Base-by-base conservation (phyloP, 2,329 filamentous ascomycete genomes). In the Aspergillus calidoustus region DNA sequence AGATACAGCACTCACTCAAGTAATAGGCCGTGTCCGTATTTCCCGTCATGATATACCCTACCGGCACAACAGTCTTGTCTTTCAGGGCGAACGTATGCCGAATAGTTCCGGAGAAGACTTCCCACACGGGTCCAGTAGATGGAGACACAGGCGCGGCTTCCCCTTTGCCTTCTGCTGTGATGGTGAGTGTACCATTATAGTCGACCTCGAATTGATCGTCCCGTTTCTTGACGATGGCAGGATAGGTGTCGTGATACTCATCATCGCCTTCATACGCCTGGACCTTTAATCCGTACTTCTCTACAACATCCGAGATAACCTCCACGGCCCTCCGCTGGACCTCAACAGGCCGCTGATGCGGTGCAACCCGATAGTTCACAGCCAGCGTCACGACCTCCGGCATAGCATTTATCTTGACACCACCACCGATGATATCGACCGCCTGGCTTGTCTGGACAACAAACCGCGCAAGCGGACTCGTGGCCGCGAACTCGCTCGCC, bases 331-430 rank as follows among this genome's bases (percentile, higher is more conserved):
- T 55, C 3, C 23, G 28, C 23, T 55, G 53, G n/a, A 55, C 53
- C 3, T 55, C 17, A 2, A 55, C 43, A 9, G 53, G 41, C 7
- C 43, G 13, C 17, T 55, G 25, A 30, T 55, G 53, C 13, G 46
- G 53, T 15, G 53, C 53, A 34, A 55, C 53, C 25, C 53, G 53
- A 25, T 55, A 47, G 53, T 55, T 55, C 7, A 55, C 53, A 5
- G 53, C n/a, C 3, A 55, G 43, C n/a, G 41, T 47, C 23, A 55
- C 53, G 17, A 55, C 53, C 19, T 57, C 54, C 7, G 54, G 54
- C 46, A 57, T 50, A 13, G 54, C 54, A 23, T 57, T 57, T 31
- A 57, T 57, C 7, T 57, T 57, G 3, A 57, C 31, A 9, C 54
- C 54, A 5, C 54, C 54, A 3, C 31, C 19, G 46, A 57, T 57